Percentiles rank a stretch among this genome's conserved stretches.
These are phyloP conservation scores for Suillus decipiens DNA, from an alignment of 768 basidiomycete genomes.

Conservation along the genomic window DNA sequence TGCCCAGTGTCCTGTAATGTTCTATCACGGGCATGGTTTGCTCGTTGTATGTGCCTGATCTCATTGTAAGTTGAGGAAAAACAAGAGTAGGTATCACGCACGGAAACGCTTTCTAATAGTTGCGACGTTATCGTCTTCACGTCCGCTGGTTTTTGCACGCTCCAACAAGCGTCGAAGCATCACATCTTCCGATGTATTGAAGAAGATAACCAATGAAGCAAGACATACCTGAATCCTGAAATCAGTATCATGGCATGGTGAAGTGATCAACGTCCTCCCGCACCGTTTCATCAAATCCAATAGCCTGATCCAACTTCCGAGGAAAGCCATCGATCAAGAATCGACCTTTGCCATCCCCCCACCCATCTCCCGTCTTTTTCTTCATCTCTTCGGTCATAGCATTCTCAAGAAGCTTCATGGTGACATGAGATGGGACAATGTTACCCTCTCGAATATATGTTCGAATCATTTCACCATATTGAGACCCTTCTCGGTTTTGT, in stretches of 20 bases:
- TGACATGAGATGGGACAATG: slow-evolving; percentile 97
- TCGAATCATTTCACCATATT: slow-evolving; percentile 82
- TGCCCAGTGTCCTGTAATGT: slow-evolving; percentile 64
- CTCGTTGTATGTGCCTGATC: slow-evolving; percentile 6
- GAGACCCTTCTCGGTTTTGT: slow-evolving; percentile 81
- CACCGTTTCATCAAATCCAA: slow-evolving; percentile 86
- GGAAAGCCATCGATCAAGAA: slow-evolving; percentile 99
- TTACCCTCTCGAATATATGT: slow-evolving; percentile 87
- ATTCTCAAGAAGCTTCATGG: slow-evolving; percentile 91
- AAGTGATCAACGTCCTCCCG: slow-evolving; percentile 22
- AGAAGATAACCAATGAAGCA: slow-evolving; percentile 82
- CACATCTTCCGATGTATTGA: slow-evolving; percentile 83
- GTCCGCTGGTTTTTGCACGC: slow-evolving; percentile 89
- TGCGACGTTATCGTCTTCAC: slow-evolving; percentile 94
- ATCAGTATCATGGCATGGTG: neutral
- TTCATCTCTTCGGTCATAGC: slow-evolving; percentile 76
- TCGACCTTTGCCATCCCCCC: slow-evolving; percentile 72
- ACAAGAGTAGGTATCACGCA: slow-evolving; percentile 37
- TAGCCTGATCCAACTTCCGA: slow-evolving; percentile 97
- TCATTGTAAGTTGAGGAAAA: neutral
- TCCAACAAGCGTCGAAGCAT: slow-evolving; percentile 86
- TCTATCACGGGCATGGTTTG: slow-evolving; percentile 94
- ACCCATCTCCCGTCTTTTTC: slow-evolving; percentile 48
- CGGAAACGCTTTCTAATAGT: slow-evolving; percentile 97
- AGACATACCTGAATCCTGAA: slow-evolving; percentile 63